These are phyloP conservation scores for Geotrichum citri-aurantii DNA, from an alignment of 1,139 yeast genomes.

Conservation along the genomic window DNA sequence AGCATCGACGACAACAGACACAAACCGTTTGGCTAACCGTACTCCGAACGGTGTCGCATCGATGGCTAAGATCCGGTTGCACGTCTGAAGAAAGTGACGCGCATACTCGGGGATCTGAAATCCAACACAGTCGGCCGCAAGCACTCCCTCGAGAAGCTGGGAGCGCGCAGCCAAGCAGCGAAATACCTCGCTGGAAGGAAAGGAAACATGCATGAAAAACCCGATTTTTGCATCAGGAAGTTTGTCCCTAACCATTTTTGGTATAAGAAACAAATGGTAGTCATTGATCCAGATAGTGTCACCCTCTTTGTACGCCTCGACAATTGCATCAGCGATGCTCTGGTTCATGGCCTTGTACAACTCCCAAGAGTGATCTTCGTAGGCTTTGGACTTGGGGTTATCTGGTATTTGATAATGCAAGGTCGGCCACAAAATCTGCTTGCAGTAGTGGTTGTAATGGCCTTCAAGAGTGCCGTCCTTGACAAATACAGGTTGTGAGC, in stretches of 20 bases:
- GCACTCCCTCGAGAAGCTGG: constrained; percentile 68
- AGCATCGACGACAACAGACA: constrained; percentile 64
- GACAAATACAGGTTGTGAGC: constrained; percentile 64
- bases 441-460: constrained; percentile 84
- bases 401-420: constrained; percentile 96
- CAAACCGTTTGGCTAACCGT: constrained; percentile 60
- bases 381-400: constrained; percentile 87
- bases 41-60: constrained; percentile 62
- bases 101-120: constrained; percentile 93
- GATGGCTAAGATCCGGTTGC: constrained; percentile 74
- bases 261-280: constrained; percentile 83
- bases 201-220: constrained; percentile 85
- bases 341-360: constrained; percentile 73
- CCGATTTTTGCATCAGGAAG: constrained; percentile 87
- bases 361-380: constrained; percentile 93
- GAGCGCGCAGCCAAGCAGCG: constrained; percentile 87
- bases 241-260: constrained; percentile 69
- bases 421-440: constrained; percentile 94
- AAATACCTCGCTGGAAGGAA: constrained; percentile 94
- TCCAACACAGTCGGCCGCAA: constrained; percentile 83
- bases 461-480: constrained; percentile 80
- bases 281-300: constrained; percentile 90
- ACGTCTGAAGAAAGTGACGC: constrained; percentile 87
- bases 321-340: constrained; percentile 69
- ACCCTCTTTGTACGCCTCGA: constrained; percentile 58